A percentile compares a stretch with the other conserved stretches of the same genome.
Evolutionary conservation across 2,329 filamentous ascomycete genomes (phyloP).

Genomic region (Graphiopsis chlorocephala): DNA sequence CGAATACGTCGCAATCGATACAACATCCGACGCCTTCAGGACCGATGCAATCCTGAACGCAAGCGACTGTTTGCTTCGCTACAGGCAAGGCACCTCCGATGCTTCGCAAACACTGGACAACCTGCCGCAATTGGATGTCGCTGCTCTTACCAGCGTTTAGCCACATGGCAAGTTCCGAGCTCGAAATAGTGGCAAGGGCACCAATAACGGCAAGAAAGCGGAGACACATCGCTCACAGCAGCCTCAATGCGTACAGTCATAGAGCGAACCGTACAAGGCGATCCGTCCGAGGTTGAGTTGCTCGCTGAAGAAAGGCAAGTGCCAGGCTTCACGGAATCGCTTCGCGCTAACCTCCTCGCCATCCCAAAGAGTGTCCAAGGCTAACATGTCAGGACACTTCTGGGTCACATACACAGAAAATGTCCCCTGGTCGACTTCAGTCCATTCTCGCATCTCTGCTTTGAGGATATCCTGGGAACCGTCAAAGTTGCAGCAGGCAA

Average conservation of each 20-base stretch:
- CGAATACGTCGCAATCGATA: not conserved
- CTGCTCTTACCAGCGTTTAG: not conserved
- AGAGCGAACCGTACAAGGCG: not conserved
- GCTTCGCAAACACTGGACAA: not conserved
- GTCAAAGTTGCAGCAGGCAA: not conserved
- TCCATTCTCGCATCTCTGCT: not conserved
- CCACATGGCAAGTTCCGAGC: not conserved
- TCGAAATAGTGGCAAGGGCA: not conserved
- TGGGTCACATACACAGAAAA: not conserved
- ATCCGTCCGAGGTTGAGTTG: not conserved
- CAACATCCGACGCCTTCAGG: not conserved
- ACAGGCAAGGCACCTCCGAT: not conserved
- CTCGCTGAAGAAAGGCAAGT: not conserved
- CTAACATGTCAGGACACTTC: not conserved
- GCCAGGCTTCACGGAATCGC: not conserved
- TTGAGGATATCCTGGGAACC: not conserved
- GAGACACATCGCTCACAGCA: not conserved
- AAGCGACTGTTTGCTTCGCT: not conserved
- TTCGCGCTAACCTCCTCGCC: not conserved
- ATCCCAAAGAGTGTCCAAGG: not conserved
- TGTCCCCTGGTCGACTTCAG: not conserved
- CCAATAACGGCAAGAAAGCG: not conserved
- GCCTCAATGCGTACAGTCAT: not conserved
- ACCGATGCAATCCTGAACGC: not conserved
- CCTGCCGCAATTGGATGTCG: not conserved